Evolutionary conservation across 768 basidiomycete genomes (phyloP), one percentile per base, ranked within the genome.

Genomic region (Boletus coccyginus): DNA sequence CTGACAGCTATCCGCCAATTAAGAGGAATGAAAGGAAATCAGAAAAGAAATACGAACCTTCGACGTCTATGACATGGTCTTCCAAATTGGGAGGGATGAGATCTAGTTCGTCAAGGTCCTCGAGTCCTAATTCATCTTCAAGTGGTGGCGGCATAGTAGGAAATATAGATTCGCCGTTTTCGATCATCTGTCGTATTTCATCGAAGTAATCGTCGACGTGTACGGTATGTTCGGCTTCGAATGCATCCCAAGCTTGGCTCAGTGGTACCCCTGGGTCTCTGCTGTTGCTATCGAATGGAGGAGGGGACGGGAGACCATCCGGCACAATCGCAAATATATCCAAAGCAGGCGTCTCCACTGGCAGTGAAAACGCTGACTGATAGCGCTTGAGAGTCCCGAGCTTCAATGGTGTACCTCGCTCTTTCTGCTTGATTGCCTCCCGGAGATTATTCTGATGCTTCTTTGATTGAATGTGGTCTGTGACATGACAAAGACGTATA

Each of bases 211-310:
- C 55, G 2, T 49, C 21, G 6, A 44, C 1, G 24, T 19, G 5
- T 19, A 35, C 1, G 4, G 29, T 40, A 46, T n/a, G 7, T 48
- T 55, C 35, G 0, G 21, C 38, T 19, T 59, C 39, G 17, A 58
- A 58, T 12, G 42, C 53, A 7, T 58, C 53, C 53, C 54, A 59
- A 21, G 36, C 47, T 8, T 50, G 53, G 33, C n/a, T n/a, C 2
- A 52, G 13, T 8, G 50, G 53, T 17, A 55, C 27, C 7, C 27
- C 36, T 11, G 33, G 9, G 5, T 45, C n/a, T 7, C 13, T 13
- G 5, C 19, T 21, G 7, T 32, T 47, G 13, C 7, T n/a, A 29
- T 31, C 16, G 12, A 46, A 35, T 33, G 29, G 27, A 45, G 45
- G 32, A 46, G 45, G 45, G 16, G 17, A 38, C 38, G 7, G 38